Base-by-base conservation (phyloP, 345 rosid species). In the Durio zibethinus region DNA sequence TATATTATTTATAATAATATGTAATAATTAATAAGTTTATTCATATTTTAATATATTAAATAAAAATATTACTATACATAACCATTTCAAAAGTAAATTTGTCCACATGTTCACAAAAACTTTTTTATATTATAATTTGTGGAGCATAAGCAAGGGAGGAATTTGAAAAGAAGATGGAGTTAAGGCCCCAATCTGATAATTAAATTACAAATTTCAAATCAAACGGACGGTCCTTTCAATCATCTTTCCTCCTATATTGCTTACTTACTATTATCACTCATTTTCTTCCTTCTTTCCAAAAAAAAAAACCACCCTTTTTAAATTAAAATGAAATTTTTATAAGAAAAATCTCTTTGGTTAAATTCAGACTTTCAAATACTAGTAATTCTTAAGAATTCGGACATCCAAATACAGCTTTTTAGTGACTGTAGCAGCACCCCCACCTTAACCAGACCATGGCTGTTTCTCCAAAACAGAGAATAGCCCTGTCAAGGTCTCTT, bases 401-500 rank as follows among this genome's bases (percentile, higher is more conserved):
- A 27, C 27, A 59, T 10, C 40, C 40, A 61, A 61, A 31, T 27
- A 60, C 36, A 29, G 65, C 16, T 57, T 23, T 23, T 7, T 2
- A 57, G 15, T 57, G 33, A 57, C 33, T 57, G 62, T 57, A 10
- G 15, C 62, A 56, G n/a, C n/a, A n/a, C n/a, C n/a, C n/a, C n/a
- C n/a, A 0, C 12, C 61, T 33, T 33, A 33, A 10, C 16, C 8
- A 25, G 1, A 25, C 74, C 61, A 71, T 50, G 43, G 60, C 75
- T 31, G 10, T 71, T 25, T 50, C 75, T 52, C 61, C 75, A 29
- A 27, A 69, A 40, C 57, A 70, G 16, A 47, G 57, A 18, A 27
- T 29, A 29, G 25, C 74, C 35, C 23, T 15, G 57, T 48, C 57
- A 47, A 70, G 25, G 36, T 47, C 74, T 70, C 40, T 70, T 27